Conservation (phyloP, 768 basidiomycete species). For the Sporobolomyces phaffii region DNA sequence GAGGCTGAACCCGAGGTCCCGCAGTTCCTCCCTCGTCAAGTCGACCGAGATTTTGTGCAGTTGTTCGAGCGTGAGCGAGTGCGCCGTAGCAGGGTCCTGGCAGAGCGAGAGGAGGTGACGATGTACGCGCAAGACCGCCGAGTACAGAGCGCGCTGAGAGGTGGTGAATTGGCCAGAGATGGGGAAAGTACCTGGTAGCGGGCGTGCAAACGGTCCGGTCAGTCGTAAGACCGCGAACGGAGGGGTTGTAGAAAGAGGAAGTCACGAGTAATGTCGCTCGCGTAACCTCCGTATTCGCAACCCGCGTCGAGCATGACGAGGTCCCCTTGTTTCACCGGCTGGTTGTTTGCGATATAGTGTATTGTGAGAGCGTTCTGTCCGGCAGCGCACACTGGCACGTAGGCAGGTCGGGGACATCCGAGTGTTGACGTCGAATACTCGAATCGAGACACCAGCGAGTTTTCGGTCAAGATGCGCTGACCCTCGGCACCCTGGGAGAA, state of each 20-base stretch:
- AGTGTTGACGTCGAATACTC: slow-evolving; percentile 74
- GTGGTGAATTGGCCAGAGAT: slow-evolving; percentile 70
- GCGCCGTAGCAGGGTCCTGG: slow-evolving; percentile 45
- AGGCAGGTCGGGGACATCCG: slow-evolving; percentile 83
- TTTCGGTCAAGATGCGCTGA: slow-evolving; percentile 51
- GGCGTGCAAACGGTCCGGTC: background rate
- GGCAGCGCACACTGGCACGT: slow-evolving; percentile 94
- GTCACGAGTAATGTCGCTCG: slow-evolving; percentile 71
- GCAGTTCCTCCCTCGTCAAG: slow-evolving; percentile 64
- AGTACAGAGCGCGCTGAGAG: slow-evolving; percentile 78
- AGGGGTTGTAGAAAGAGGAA: slow-evolving; percentile 55
- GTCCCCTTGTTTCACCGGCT: slow-evolving; percentile 63
- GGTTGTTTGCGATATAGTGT: slow-evolving; percentile 90
- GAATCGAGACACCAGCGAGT: slow-evolving; percentile 70
- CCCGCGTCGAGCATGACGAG: slow-evolving; percentile 44
- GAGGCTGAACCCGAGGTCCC: slow-evolving; percentile 59
- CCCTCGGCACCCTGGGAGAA: background rate
- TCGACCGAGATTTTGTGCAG: slow-evolving; percentile 70
- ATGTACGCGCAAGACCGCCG: slow-evolving; percentile 48
- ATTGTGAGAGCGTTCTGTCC: slow-evolving; percentile 86
- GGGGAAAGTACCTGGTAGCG: slow-evolving; percentile 60
- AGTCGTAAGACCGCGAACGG: background rate
- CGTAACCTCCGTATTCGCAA: slow-evolving; percentile 63
- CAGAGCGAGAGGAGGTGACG: slow-evolving; percentile 47
- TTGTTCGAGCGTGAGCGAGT: slow-evolving; percentile 60